Evolutionary conservation across 163 green algal species (phyloP), one percentile per base, ranked within the genome.

Genomic region (Volvox carteri): DNA sequence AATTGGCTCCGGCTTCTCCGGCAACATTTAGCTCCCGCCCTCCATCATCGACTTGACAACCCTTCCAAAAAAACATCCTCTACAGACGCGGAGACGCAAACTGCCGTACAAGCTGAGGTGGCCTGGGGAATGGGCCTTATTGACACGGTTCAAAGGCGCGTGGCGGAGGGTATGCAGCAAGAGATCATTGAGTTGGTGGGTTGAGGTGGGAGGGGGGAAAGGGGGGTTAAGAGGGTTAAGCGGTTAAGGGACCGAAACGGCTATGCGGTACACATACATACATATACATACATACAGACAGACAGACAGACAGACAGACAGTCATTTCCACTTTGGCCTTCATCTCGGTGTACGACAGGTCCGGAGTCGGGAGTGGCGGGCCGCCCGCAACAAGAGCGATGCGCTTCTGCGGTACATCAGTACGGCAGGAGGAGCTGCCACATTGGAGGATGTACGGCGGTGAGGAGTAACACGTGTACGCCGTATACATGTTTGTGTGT

Each of bases 61-160:
- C n/a, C n/a, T n/a, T n/a, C n/a, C n/a, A n/a, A n/a, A n/a, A n/a
- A n/a, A n/a, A n/a, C n/a, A n/a, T n/a, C n/a, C n/a, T n/a, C n/a
- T 50, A n/a, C 85, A 94, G 92, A 94, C 54, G 92, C 92, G 11
- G 84, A 90, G 35, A 76, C 78, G 1, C 92, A 94, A 87, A 93
- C 91, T 56, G 39, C 85, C 30, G 85, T 93, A 12, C 92, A 94
- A 73, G 93, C 90, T 1, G 89, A 94, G 70, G 91, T 95, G 42
- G 93, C 93, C 0, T 94, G 80, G 83, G 78, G 73, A 78, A 83
- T 95, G 86, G 93, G 93, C 18, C 90, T 95, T 7, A 94, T 95
- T 25, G 93, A 95, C 85, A 42, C 8, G 0, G 41, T 56, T 1
- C 72, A 90, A 39, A 83, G 86, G 0, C 18, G 33, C 39, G 21